Percentiles rank a stretch among this genome's conserved stretches.
phyloP scores from a whole-genome alignment of 495 filamentous ascomycete species.

The Trichodelitschia bisporula region DNA sequence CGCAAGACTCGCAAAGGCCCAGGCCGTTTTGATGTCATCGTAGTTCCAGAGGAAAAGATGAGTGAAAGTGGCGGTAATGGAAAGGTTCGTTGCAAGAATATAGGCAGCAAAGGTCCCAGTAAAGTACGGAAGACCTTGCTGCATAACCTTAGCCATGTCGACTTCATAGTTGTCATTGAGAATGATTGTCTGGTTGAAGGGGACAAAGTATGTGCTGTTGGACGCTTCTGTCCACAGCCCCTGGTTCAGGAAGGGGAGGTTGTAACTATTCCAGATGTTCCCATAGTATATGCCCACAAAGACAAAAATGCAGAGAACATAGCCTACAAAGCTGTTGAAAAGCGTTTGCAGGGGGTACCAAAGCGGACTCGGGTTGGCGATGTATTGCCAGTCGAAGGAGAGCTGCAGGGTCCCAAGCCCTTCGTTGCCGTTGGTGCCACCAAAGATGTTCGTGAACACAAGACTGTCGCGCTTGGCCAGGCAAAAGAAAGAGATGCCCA shows the following conservation, averaged over 20 bases:
- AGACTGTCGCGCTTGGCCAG: conserved; percentile 23
- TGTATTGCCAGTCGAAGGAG: conserved; percentile 36
- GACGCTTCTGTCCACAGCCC: conserved; percentile 12
- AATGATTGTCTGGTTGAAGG: conserved; percentile 10
- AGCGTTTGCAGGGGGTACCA: conserved; percentile 12
- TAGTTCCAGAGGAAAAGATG: conserved; percentile 17
- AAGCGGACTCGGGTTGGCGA: conserved; percentile 16
- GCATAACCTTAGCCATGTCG: conserved; percentile 14
- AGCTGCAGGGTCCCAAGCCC: conserved; percentile 29
- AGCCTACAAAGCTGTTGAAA: conserved; percentile 21
- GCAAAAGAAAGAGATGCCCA: conserved; percentile 29
- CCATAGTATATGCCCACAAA: conserved; percentile 22
- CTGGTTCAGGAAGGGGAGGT: conserved; percentile 26
- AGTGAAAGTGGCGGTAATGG: conserved; percentile 19
- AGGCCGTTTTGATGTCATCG: conserved; percentile 14
- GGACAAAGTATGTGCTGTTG: conserved; percentile 7
- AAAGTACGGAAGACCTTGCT: conserved; percentile 12
- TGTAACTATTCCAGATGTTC: conserved; percentile 22
- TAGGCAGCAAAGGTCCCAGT: conserved; percentile 20
- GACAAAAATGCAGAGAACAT: conserved; percentile 17
- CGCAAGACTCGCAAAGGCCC: conserved; percentile 7
- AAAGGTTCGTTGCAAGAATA: conserved; percentile 20
- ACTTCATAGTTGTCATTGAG: conserved; percentile 18
- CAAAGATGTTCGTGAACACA: conserved; percentile 24
- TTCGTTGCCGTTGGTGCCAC: conserved; percentile 27